Evolutionary conservation across 495 filamentous ascomycete species (phyloP).

Genomic region (Saxophila tyrrhenica): DNA sequence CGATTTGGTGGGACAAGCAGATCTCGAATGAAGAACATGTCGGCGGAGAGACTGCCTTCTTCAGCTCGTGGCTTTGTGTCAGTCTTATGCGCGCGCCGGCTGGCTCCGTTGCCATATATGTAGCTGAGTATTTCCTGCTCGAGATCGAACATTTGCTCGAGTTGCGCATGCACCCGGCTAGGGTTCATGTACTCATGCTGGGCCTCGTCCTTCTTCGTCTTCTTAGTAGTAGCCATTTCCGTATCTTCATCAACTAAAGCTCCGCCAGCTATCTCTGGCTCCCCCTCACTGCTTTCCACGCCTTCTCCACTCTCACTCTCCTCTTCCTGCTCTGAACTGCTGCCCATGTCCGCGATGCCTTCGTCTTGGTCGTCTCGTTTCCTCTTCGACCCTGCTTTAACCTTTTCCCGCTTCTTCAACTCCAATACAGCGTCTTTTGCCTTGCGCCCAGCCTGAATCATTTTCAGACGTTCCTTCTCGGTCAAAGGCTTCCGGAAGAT

Average conservation of each 20-base stretch:
- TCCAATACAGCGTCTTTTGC: conserved; percentile 49
- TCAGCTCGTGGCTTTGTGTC: conserved; percentile 37
- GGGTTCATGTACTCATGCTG: conserved; percentile 57
- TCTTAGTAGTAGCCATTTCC: conserved; percentile 24
- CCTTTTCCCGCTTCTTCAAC: conserved; percentile 18
- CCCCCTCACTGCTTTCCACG: conserved; percentile 36
- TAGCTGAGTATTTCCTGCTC: conserved; percentile 71
- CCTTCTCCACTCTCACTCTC: conserved; percentile 33
- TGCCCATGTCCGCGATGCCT: conserved; percentile 56
- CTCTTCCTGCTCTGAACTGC: conserved; percentile 34
- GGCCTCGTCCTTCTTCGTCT: conserved; percentile 19
- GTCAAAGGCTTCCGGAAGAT: conserved; percentile 77
- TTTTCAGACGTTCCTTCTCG: conserved; percentile 58
- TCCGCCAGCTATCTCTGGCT: conserved; percentile 29
- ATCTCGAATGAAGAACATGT: conserved; percentile 87
- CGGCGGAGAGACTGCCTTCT: conserved; percentile 40
- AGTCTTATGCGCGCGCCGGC: too few relatives aligned
- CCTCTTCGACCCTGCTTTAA: conserved; percentile 10
- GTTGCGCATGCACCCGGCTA: conserved; percentile 60
- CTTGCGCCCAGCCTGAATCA: conserved; percentile 58
- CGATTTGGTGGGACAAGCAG: conserved; percentile 84
- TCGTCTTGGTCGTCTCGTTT: conserved; percentile 44
- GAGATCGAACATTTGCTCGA: conserved; percentile 72
- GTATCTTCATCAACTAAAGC: conserved; percentile 13
- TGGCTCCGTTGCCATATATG: conserved; percentile 78